A percentile compares a stretch with the other conserved stretches of the same genome.
These are phyloP conservation scores for Quercus tomentella DNA, from an alignment of 331 rosid species.

Conservation along the genomic window DNA sequence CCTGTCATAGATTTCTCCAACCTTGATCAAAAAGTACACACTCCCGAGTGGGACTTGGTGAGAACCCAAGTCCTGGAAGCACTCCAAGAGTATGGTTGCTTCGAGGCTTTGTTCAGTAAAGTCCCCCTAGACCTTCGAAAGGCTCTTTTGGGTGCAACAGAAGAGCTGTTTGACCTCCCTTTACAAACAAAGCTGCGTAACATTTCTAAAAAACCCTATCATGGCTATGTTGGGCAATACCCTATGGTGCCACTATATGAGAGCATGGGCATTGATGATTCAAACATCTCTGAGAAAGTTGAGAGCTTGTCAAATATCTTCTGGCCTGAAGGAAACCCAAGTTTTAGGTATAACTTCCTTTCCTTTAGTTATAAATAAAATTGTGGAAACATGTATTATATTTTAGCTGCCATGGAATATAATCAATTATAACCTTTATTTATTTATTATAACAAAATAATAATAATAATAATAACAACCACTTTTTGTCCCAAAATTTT, in stretches of 20 bases:
- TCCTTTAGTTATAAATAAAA: neutral
- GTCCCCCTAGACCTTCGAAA: slow-evolving; percentile 37
- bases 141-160: slow-evolving; percentile 24
- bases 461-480: too few species aligned
- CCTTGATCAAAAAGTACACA: slow-evolving; percentile 14
- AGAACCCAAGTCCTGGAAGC: slow-evolving; percentile 53
- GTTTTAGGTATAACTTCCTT: slow-evolving; percentile 31
- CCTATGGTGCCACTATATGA: slow-evolving; percentile 55
- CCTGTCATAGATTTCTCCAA: slow-evolving; percentile 41
- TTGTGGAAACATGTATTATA: neutral
- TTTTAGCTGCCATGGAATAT: neutral
- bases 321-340: slow-evolving; percentile 68
- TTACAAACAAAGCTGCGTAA: slow-evolving; percentile 50
- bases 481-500: too few species aligned
- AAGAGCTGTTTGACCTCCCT: slow-evolving; percentile 65
- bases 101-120: slow-evolving; percentile 48
- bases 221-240: slow-evolving; percentile 60
- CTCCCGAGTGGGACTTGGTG: slow-evolving; percentile 45
- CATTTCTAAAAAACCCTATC: slow-evolving; percentile 50
- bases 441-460: too few species aligned
- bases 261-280: slow-evolving; percentile 59
- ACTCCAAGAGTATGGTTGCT: slow-evolving; percentile 61
- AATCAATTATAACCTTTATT: neutral
- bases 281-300: slow-evolving; percentile 33
- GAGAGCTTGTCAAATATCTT: slow-evolving; percentile 30